Conservation (phyloP, 805 yeast genomes). For the Peterozyma xylosa region DNA sequence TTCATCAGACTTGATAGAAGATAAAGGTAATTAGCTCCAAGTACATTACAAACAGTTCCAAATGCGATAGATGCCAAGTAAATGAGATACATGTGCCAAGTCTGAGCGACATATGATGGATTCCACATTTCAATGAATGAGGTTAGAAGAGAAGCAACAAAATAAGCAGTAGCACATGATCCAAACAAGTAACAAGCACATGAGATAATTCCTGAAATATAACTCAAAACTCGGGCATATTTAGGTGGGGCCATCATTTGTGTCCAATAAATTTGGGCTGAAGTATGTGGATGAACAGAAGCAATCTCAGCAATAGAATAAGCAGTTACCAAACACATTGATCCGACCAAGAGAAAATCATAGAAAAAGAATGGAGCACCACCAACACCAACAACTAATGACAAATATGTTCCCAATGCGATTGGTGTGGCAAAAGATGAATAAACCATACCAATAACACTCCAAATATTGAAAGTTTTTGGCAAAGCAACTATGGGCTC, state of each 20-base stretch:
- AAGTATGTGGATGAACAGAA: conserved; percentile 17
- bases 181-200: conserved; percentile 18
- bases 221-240: too few relatives aligned
- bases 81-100: too few relatives aligned
- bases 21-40: too few relatives aligned
- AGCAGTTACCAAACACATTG: conserved; percentile 1
- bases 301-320: conserved; percentile 13
- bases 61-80: too few relatives aligned
- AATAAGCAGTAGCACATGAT: conserved; percentile 14
- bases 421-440: not conserved
- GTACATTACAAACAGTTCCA: too few relatives aligned
- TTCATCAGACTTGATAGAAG: conserved; percentile 1
- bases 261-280: too few relatives aligned
- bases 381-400: too few relatives aligned
- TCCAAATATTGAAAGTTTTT: not conserved
- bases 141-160: conserved; percentile 2
- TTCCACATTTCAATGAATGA: not conserved
- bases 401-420: conserved; percentile 1
- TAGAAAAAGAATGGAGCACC: not conserved
- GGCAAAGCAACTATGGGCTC: too few relatives aligned
- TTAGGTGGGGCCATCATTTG: too few relatives aligned
- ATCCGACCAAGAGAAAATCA: not conserved
- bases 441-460: conserved; percentile 2
- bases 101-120: not conserved
- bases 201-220: too few relatives aligned